Evolutionary conservation across 2,329 filamentous ascomycete genomes (phyloP).

Genomic region (Ophiostoma quercus): DNA sequence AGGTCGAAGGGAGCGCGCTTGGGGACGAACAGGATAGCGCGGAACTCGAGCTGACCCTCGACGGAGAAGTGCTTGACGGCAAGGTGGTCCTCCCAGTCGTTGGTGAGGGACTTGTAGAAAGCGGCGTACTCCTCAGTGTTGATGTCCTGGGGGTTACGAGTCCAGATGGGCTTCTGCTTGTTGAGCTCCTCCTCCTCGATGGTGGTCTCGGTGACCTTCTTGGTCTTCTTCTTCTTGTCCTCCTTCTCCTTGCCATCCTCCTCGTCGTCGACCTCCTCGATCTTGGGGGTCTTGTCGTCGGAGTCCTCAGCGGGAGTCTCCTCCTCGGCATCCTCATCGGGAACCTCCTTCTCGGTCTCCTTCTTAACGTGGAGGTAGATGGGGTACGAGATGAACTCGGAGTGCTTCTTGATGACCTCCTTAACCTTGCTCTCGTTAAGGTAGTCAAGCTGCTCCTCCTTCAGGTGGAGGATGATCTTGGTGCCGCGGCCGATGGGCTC

Average conservation of each 20-base stretch:
- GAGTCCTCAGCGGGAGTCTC: conserved; percentile 50
- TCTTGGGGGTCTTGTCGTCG: conserved; percentile 92
- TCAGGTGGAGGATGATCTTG: conserved; percentile 97
- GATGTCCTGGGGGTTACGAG: conserved; percentile 94
- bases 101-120: conserved; percentile 99
- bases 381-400: conserved; percentile 99
- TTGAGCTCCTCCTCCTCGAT: conserved; percentile 99
- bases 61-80: conserved; percentile 99
- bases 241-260: conserved; percentile 78
- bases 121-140: conserved; percentile 92
- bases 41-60: conserved; percentile 99
- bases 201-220: conserved; percentile 98
- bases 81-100: conserved; percentile 99
- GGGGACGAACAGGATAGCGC: conserved; percentile 97
- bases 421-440: conserved; percentile 98
- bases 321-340: conserved; percentile 81
- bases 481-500: conserved; percentile 89
- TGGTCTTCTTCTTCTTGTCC: conserved; percentile 88
- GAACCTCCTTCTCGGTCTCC: conserved; percentile 98
- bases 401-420: conserved; percentile 99
- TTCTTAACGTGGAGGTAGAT: conserved; percentile 99
- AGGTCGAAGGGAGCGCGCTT: conserved; percentile 99
- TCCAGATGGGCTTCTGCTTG: conserved; percentile 99
- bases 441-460: conserved; percentile 99
- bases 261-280: conserved; percentile 84